Base-by-base conservation (phyloP, 1,284 basidiomycete species). In the Somion occarium region DNA sequence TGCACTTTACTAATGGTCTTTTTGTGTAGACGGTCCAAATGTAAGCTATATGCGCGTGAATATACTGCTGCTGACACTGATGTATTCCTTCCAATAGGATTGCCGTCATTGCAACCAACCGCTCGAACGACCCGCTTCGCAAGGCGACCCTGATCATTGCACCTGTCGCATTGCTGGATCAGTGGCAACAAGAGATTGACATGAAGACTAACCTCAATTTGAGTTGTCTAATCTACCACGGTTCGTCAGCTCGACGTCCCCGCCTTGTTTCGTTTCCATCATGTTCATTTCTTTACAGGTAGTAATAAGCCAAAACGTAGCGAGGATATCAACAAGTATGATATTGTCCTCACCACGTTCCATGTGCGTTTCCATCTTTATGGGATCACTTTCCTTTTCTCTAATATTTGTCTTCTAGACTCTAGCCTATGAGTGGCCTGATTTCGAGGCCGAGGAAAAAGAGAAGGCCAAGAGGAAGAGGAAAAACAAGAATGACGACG, bases 141-240 rank as follows among this genome's bases (percentile, higher is more conserved):
- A 80, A 79, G 62, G 76, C 77, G 2, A 83, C 74, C 18, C 69
- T 83, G 1, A 77, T 85, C 47, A 59, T 83, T 20, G 75, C 75
- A 2, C 82, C 82, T 3, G 61, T 76, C 9, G 78, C 80, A 0
- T 66, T 85, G 2, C 64, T 84, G 23, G 71, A 75, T 46, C 81
- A 74, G 53, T 85, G 82, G 82, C 73, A 76, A 58, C 57, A 68
- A n/a, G 81, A 83, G 60, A 77, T 84, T 18, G 73, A 78, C 56
- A 64, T 71, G 51, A 83, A 82, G 68, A 78, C 77, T 1, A 74
- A 73, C 51, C 65, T 69, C 41, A 65, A 58, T 3, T 59, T 79
- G 22, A 72, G 68, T 25, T 73, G 72, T 51, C 59, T 75, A 1
- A 75, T 82, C n/a, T 83, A 84, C 60, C 82, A 83, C 56, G 80